Evolutionary conservation across 2,329 filamentous ascomycete species (phyloP).

Genomic region (Botrytis sinoallii): DNA sequence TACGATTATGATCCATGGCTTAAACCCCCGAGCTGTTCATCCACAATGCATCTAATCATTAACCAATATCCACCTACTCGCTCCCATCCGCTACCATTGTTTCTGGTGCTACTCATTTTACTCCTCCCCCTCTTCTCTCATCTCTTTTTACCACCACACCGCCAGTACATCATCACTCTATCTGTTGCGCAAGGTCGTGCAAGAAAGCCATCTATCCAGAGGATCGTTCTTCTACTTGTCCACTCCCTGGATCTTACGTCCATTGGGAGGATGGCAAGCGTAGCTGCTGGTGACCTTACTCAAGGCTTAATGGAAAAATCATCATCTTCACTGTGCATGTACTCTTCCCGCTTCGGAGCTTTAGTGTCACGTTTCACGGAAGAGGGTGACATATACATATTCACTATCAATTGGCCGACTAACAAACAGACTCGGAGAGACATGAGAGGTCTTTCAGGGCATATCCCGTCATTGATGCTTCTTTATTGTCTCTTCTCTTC

Average conservation of each 20-base stretch:
- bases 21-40: conserved; percentile 1
- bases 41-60: neutral
- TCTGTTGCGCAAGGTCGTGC: conserved; percentile 14
- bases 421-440: neutral
- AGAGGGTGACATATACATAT: neutral
- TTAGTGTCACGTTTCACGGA: conserved; percentile 10
- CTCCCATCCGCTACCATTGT: neutral
- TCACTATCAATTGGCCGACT: conserved; percentile 12
- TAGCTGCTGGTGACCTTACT: conserved; percentile 3
- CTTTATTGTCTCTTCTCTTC: conserved; percentile 4
- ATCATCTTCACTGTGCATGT: conserved; percentile 12
- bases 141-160: conserved; percentile 11
- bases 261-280: conserved; percentile 14
- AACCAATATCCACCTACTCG: neutral
- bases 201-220: conserved; percentile 5
- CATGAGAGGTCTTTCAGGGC: conserved; percentile 10
- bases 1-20: conserved; percentile 6
- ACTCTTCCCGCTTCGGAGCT: neutral
- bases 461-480: conserved; percentile 12
- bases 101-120: neutral
- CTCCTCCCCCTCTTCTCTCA: neutral
- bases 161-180: neutral
- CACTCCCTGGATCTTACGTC: neutral
- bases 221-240: neutral
- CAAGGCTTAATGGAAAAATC: neutral